Conservation (phyloP, 352 stramenopile genomes). For the Pythium guiyangense region DNA sequence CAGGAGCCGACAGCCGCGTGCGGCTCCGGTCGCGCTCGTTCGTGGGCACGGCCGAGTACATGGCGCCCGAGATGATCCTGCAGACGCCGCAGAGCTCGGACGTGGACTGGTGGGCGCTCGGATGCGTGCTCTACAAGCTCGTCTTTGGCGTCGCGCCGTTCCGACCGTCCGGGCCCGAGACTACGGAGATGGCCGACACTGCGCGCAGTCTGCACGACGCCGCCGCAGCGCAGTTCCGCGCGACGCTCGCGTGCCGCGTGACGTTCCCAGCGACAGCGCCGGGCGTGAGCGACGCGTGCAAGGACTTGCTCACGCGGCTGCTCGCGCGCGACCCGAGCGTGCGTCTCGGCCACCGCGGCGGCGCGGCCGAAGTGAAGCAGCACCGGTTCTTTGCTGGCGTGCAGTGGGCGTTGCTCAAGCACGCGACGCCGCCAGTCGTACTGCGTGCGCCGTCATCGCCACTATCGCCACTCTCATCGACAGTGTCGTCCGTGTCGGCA, state of each 20-base stretch:
- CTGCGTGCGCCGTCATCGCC: not conserved
- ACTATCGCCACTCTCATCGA: too few species aligned
- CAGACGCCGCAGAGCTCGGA: constrained; percentile 22
- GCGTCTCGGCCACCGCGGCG: constrained; percentile 24
- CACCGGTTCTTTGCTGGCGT: constrained; percentile 25
- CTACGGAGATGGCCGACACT: not conserved
- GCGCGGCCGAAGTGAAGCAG: constrained; percentile 25
- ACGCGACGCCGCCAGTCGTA: constrained; percentile 2
- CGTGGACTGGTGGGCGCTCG: constrained; percentile 80
- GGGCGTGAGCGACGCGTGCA: too few species aligned
- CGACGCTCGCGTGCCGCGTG: constrained; percentile 41
- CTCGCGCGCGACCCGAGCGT: constrained; percentile 14
- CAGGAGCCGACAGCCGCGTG: constrained; percentile 31
- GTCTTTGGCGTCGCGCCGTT: constrained; percentile 63
- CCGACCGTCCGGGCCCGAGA: too few species aligned
- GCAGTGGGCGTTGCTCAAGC: constrained; percentile 21
- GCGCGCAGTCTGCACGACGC: not conserved
- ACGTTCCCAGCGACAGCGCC: constrained; percentile 21
- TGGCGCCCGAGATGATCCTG: constrained; percentile 39
- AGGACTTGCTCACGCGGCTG: constrained; percentile 21
- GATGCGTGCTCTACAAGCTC: constrained; percentile 74
- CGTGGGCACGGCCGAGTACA: constrained; percentile 44
- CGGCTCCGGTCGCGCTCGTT: constrained; percentile 39
- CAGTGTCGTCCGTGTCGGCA: too few species aligned
- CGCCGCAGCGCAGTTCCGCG: constrained; percentile 35